Base-by-base conservation (phyloP, 495 filamentous ascomycete genomes). In the Saxophila tyrrhenica region DNA sequence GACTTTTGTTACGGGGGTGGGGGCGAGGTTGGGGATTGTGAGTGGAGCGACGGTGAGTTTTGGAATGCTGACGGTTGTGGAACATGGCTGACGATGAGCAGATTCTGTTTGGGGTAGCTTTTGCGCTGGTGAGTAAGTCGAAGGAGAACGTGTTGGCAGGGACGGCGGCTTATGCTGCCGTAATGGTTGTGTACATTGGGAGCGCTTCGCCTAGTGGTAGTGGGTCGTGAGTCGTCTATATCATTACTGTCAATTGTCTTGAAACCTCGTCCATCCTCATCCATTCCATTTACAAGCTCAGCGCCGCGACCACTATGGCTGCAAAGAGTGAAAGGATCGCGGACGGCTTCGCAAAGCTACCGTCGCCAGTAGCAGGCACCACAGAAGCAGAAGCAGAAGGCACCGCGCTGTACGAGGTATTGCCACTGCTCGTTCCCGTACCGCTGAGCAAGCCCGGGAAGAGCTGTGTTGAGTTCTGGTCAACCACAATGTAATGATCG, bases 401-500 rank as follows among this genome's bases (percentile, higher is more conserved):
- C 15, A 7, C n/a, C 5, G 41, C 16, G 17, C 41, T 44, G 16
- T 3, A 8, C 29, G 29, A 35, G 17, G 8, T n/a, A 44, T 44
- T 44, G 7, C 41, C 41, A 44, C n/a, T 7, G 24, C 23, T 21
- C 17, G 23, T 25, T 3, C 45, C 45, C 41, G 5, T 44, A 5
- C 20, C 41, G 8, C 49, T 20, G 10, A 46, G 11, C 29, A 60
- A 24, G 32, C 58, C 57, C 16, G 61, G 58, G 25, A 64, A 64
- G 48, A 64, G 21, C 17, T n/a, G 45, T 49, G 65, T 68, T 32
- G 70, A 67, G 52, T 73, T 72, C 19, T 54, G 56, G 59, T 75
- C 73, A 51, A 78, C 66, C 16, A 82, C 60, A 47, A 78, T 69
- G 49, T 70, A 79, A 61, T 79, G 67, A 53, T 69, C 60, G 32